Base-by-base conservation (phyloP, 208 protist species). In the Trypanosoma avium region DNA sequence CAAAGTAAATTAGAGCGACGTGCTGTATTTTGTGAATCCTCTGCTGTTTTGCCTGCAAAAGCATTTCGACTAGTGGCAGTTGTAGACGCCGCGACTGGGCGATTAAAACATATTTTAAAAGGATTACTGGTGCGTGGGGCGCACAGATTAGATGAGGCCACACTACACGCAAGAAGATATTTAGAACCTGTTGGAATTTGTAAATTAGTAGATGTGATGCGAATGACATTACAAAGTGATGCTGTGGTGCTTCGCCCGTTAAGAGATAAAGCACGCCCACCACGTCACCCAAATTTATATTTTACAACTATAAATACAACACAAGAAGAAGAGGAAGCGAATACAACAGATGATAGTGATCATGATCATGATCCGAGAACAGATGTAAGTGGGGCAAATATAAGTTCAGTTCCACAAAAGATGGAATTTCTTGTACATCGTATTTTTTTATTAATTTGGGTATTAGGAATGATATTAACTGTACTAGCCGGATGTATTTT, bases 391-490 rank as follows among this genome's bases (percentile, higher is more conserved):
- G 76, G 81, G 17, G 79, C 82, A 54, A 86, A 92, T 73, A 84
- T 78, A 46, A 88, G 80, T 42, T 92, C 86, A 27, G 84, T 93
- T 13, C 79, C 86, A 19, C 75, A 91, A 26, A 83, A 90, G 62
- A 93, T 93, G 84, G 90, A 92, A 63, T 90, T 83, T 67, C 86
- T 92, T 54, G 78, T 90, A 4, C 79, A 89, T 50, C 90, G 86
- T 35, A 74, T 92, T 45, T 81, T 90, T 48, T 47, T 93, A 17
- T 68, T 95, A 1, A 7, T 80, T 8, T 95, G 90, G 90, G 57
- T 79, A 19, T 9, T 83, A 2, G 82, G 79, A 13, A 82, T 93
- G 64, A 33, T 84, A 32, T 35, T 86, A 17, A 73, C 75, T 12
- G 59, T 82, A 30, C 61, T 48, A 43, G 70, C 77, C 10, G 86